Conservation (phyloP, 257 asterid genomes). For the Verbascum thapsus region DNA sequence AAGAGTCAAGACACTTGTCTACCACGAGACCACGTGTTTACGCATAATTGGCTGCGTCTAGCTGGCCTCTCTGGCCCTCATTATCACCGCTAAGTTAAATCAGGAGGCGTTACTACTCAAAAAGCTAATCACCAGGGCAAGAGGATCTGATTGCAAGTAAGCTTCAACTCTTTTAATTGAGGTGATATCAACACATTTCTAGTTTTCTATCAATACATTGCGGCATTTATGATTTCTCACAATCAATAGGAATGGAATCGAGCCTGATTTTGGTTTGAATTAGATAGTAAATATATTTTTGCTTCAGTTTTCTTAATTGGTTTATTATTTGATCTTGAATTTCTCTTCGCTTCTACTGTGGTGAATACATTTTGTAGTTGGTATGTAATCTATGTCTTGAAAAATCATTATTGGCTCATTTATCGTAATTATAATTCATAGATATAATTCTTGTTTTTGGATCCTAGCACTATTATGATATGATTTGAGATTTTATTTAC, state of each 20-base stretch:
- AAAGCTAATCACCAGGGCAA: not conserved
- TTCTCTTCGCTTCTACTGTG: too few relatives aligned
- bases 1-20: not conserved
- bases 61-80: slow-evolving; percentile 1
- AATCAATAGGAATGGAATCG: not conserved
- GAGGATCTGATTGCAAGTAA: not conserved
- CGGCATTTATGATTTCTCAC: slow-evolving; percentile 11
- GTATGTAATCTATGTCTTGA: not conserved
- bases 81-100: not conserved
- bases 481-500: too few relatives aligned
- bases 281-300: not conserved
- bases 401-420: not conserved
- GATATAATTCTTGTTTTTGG: slow-evolving; percentile 1
- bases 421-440: not conserved
- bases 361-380: slow-evolving; percentile 4
- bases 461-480: not conserved
- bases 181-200: not conserved
- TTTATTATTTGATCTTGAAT: slow-evolving; percentile 14
- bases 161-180: not conserved
- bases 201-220: not conserved
- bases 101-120: slow-evolving; percentile 17
- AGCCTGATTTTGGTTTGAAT: slow-evolving; percentile 10
- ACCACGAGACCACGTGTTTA: slow-evolving; percentile 2
- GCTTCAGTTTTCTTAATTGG: not conserved
- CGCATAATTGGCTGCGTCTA: slow-evolving; percentile 9